A percentile compares a stretch with the other conserved stretches of the same genome.
Evolutionary conservation across 306 rosid genomes (phyloP).

Genomic region (Luffa aegyptiaca): DNA sequence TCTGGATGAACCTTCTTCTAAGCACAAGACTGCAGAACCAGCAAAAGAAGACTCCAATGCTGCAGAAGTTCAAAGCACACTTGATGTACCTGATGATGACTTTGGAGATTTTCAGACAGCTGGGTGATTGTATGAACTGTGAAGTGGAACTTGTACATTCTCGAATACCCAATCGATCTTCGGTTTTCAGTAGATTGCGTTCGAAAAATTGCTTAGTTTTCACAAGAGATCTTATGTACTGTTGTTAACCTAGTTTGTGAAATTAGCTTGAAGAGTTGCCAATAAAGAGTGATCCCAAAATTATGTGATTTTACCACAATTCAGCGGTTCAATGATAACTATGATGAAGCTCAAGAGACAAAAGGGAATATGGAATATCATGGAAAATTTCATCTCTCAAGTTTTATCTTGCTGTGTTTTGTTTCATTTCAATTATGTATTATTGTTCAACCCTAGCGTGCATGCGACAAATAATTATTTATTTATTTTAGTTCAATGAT

Average conservation of each 20-base stretch:
- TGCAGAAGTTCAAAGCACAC: constrained; percentile 32
- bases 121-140: constrained; percentile 23
- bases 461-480: too few species aligned
- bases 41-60: constrained; percentile 24
- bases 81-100: constrained; percentile 63
- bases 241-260: neutral
- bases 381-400: neutral
- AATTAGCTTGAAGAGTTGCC: constrained; percentile 1
- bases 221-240: neutral
- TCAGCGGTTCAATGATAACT: neutral
- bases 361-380: neutral
- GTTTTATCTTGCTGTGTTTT: neutral
- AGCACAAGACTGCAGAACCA: constrained; percentile 18
- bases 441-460: too few species aligned
- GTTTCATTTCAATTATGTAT: neutral
- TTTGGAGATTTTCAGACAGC: constrained; percentile 94
- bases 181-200: neutral
- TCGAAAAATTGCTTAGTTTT: neutral
- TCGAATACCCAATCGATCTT: neutral
- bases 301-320: neutral
- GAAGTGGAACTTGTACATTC: constrained; percentile 13
- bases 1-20: constrained; percentile 35
- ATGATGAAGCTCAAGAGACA: neutral
- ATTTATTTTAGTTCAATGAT: too few species aligned
- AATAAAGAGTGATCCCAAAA: neutral